Evolutionary conservation across 352 stramenopile species (phyloP), one percentile per base, ranked within the genome.

Genomic region (Phytophthora melonis): DNA sequence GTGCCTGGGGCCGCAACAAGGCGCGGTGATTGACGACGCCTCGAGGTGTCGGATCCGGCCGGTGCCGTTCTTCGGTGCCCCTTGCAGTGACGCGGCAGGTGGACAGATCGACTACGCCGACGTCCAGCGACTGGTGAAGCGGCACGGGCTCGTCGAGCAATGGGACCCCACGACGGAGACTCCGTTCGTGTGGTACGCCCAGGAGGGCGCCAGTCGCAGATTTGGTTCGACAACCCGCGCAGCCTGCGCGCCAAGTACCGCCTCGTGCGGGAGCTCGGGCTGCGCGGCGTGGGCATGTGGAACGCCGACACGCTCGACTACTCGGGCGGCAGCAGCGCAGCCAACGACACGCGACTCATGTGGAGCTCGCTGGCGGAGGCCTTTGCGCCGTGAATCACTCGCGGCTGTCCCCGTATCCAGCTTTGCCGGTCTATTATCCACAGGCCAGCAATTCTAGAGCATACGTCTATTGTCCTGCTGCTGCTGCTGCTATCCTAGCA

Each of bases 281-380:
- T 96, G 21, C 80, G 83, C 8, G 89, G 89, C 16, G 80, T 87
- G 9, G 89, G 87, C 66, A 94, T 96, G 89, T 96, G 89, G 89
- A 90, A 96, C 65, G 86, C 84, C 39, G 88, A 95, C 66, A 80
- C 85, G 32, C 72, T 94, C n/a, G 82, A 92, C 72, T 94, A 94
- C 70, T 59, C 41, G 39, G 62, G 49, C 49, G 49, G 21, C 16
- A 27, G 47, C 5, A 50, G 58, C 18, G 74, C 76, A 18, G 30
- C 19, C 18, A 74, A 83, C 41, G 86, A 87, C 66, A 78, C 82
- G 19, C 66, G 69, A 58, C 60, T 64, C 39, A 93, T 93, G 84
- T 93, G 86, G 86, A 61, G 78, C 3, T 72, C 82, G 23, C 65
- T 93, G 52, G 60, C 75, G 3, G 62, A 72, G 14, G 83, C 80